Base-by-base conservation (phyloP, 2,329 filamentous ascomycete genomes). In the Epichloe coenophiala region DNA sequence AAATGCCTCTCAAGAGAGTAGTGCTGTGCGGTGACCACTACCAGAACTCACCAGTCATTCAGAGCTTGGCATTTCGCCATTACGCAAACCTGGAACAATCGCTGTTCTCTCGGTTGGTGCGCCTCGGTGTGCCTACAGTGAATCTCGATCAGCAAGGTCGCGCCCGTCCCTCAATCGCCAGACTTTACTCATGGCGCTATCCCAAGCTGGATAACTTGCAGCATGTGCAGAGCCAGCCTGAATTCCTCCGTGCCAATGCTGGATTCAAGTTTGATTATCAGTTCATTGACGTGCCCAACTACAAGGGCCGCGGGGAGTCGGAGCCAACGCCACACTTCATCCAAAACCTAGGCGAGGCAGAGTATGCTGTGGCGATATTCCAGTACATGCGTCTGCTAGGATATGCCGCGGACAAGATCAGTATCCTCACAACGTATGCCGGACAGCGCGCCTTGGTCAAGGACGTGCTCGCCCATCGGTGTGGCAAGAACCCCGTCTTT, bases 351-450 rank as follows among this genome's bases (percentile, higher is more conserved):
- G 93, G 93, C 45, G 93, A 98, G 68, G 93, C 93, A 2, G 94
- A 98, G 68, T 98, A 97, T 64, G 86, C 89, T 2, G 93, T 97
- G 27, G 93, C 93, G 3, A 77, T 98, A 33, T 98, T 83, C 69
- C 89, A 95, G 69, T 98, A 97, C 65, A 97, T 98, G 93, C 84
- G 93, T 19, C 74, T 98, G 19, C 80, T 98, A 4, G 93, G 91
- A 17, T 98, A 98, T 59, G 88, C 93, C 5, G 86, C 87, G 0
- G 66, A 71, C 17, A 80, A 84, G 62, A 96, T 98, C 60, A 88
- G 81, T 46, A 95, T 98, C 53, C 73, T 98, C 50, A 86, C 90
- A 2, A 95, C 91, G 0, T 98, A 98, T 64, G 89, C 93, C 15
- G 93, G 93, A 3, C 93, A 98, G 65, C 77, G 83, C 53, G 88